These are phyloP conservation scores for Candida anutae DNA, from an alignment of 1,139 yeast genomes.

Conservation along the genomic window DNA sequence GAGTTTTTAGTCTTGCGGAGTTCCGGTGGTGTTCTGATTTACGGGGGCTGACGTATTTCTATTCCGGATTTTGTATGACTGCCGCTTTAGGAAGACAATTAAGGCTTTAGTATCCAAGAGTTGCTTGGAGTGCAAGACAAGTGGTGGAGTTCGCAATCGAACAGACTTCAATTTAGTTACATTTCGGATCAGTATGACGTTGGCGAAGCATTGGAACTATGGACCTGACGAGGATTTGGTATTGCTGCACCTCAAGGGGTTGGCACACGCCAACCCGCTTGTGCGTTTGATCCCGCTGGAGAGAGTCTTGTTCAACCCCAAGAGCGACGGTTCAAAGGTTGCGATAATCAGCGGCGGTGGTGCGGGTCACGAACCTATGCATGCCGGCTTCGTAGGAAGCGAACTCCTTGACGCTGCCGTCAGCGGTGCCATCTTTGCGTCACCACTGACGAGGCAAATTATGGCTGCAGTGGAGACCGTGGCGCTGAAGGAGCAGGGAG, in stretches of 20 bases:
- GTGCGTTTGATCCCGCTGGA: constrained; percentile 58
- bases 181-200: too few relatives aligned
- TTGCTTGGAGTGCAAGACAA: too few relatives aligned
- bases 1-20: too few relatives aligned
- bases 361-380: constrained; percentile 92
- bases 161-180: too few relatives aligned
- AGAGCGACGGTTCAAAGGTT: constrained; percentile 42
- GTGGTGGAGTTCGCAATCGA: too few relatives aligned
- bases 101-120: too few relatives aligned
- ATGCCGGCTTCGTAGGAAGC: constrained; percentile 83
- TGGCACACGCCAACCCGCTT: constrained; percentile 62
- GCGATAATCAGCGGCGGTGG: constrained; percentile 88
- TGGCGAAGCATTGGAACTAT: constrained; percentile 48
- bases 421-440: constrained; percentile 82
- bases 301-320: constrained; percentile 51
- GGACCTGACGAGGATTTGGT: constrained; percentile 49
- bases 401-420: constrained; percentile 84
- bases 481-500: constrained; percentile 50
- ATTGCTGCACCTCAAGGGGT: constrained; percentile 54
- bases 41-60: too few relatives aligned
- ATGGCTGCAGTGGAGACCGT: constrained; percentile 62
- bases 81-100: too few relatives aligned
- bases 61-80: too few relatives aligned
- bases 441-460: constrained; percentile 87
- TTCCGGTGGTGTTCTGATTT: too few relatives aligned